Evolutionary conservation across 371 early-diverging fungal genomes (phyloP), one percentile per base, ranked within the genome.

Genomic region (Mortierella sp.): DNA sequence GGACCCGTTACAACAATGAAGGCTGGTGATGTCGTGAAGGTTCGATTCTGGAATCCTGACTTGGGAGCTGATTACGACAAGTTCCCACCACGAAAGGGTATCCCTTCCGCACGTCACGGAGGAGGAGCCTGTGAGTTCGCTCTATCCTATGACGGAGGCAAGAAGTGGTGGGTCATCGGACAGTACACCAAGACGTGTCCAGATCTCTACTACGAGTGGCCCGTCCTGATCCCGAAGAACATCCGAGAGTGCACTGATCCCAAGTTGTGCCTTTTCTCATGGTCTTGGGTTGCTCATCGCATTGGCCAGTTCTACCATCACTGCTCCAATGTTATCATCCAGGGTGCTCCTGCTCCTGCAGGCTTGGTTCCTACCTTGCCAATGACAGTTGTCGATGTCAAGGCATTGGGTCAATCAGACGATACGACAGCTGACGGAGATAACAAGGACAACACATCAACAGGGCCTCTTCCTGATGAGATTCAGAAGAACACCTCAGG

Each of bases 101-200:
- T 64, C 12, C 31, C 28, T 9, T 43, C 60, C 29, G 55, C 57
- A 14, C 76, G 76, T 17, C 87, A 86, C 47, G 81, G 82, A 31
- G 91, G 91, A 52, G 91, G 92, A 19, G 84, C 88, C 55, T 91
- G 92, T 61, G 87, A 90, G 77, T 91, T 91, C 64, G 79, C 91
- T 2, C 64, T 92, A 16, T 86, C 86, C 10, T 85, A 85, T 47
- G 88, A 92, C 63, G 84, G 82, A 25, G 90, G 86, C 34, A 77
- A 81, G 37, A 82, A 81, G 16, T 91, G 85, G 69, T 86, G 83
- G 10, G 90, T 88, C 14, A 61, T 92, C 44, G 80, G 86, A 9
- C 76, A 74, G 51, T 74, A 74, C 54, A 74, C 76, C 14, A 52
- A 60, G 50, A 64, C 69, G 37, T 58, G 80, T 63, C 64, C 79